Percentiles rank a stretch among this genome's conserved stretches.
Evolutionary conservation across 2,329 filamentous ascomycete species (phyloP).

Genomic region (Allantophomopsis lycopodina): DNA sequence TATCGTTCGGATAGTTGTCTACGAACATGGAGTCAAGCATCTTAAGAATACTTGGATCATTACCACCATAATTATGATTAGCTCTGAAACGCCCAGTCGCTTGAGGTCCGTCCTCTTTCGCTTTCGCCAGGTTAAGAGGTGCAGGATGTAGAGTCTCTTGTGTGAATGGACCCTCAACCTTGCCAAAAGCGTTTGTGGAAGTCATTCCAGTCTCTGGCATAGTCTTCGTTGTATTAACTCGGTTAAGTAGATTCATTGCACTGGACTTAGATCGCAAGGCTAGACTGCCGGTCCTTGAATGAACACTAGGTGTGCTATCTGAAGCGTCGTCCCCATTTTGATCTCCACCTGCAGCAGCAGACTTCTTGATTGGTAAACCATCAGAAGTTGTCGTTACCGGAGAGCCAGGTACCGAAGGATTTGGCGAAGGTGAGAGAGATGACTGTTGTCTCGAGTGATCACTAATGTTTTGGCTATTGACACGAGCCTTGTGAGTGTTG

Average conservation of each 20-base stretch:
- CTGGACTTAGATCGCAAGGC: constrained; percentile 42
- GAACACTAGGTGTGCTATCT: constrained; percentile 15
- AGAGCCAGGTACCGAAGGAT: constrained; percentile 9
- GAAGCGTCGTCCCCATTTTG: constrained; percentile 15
- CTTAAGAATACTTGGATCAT: constrained; percentile 52
- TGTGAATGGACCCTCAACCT: constrained; percentile 37
- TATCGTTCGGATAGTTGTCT: constrained; percentile 52
- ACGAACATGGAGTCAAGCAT: constrained; percentile 78
- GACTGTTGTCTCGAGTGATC: constrained; percentile 6
- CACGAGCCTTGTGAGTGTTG: constrained; percentile 34
- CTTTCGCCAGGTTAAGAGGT: constrained; percentile 21
- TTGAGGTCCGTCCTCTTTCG: constrained; percentile 18
- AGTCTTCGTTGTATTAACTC: constrained; percentile 43
- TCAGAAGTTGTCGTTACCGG: not conserved
- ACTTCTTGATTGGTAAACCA: not conserved
- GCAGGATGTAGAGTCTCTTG: constrained; percentile 18
- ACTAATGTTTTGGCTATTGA: constrained; percentile 11
- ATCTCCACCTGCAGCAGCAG: constrained; percentile 4
- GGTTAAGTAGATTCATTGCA: constrained; percentile 45
- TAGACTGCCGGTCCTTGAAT: constrained; percentile 20
- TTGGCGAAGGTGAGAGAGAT: constrained; percentile 9
- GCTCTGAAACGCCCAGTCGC: constrained; percentile 35
- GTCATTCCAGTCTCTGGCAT: constrained; percentile 51
- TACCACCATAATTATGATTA: constrained; percentile 76
- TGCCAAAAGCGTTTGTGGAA: constrained; percentile 49